Base-by-base conservation (phyloP, 352 stramenopile species). In the Phytophthora pinifolia region DNA sequence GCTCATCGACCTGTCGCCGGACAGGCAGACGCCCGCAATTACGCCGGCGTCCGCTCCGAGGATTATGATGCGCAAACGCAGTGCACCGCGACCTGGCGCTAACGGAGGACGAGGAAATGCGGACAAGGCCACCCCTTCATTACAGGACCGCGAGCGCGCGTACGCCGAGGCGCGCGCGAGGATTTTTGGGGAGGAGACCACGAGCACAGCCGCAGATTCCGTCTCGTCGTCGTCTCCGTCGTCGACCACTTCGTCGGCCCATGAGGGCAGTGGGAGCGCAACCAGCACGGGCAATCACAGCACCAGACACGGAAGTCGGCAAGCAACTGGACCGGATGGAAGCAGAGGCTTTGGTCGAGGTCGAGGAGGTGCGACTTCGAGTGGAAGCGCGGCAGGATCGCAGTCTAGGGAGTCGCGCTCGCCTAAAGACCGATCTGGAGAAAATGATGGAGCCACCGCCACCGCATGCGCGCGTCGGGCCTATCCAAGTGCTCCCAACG, bases 151-250 rank as follows among this genome's bases (percentile, higher is more conserved):
- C 18, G 94, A 98, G 73, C 88, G 87, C 13, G 89, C 88, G 15
- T 98, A 98, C 59, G 94, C 92, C 6, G 94, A 98, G 63, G 92
- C 94, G 9, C 72, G 94, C 31, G 94, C 94, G n/a, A 79, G 94
- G 9, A 98, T 98, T 57, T 98, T 98, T 76, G 83, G 86, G 49
- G 76, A 89, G 46, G 79, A 85, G 20, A 72, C 37, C 37, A 27
- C 22, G 4, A 62, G 20, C n/a, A 58, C 63, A 2, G 55, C 52
- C 15, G 56, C 61, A 14, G 45, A 65, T 33, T 70, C 65, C 20
- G 47, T 57, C 4, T 62, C 59, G 17, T 62, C 68, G 9, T 56
- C 65, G 9, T 67, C 58, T 10, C 41, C 65, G n/a, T 57, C 59
- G 14, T 62, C 68, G 6, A 60, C 55, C 1, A 46, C 59, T 9